Evolutionary conservation across 140 eudicot species (phyloP).

Genomic region (Stevia rebaudiana): DNA sequence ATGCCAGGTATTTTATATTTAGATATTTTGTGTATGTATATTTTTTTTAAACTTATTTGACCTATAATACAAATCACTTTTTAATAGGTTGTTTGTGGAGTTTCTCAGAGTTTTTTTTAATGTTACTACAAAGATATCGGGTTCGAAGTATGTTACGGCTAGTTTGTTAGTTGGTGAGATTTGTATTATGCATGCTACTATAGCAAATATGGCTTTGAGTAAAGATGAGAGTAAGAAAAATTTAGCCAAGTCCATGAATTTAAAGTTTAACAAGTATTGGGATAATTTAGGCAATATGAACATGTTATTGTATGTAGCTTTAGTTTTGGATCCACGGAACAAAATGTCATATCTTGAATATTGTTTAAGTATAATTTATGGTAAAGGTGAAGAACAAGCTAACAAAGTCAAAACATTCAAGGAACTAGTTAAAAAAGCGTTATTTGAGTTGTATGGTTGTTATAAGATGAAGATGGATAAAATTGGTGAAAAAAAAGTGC

Average conservation of each 20-base stretch:
- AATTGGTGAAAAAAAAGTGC: no score
- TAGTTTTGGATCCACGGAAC: no score
- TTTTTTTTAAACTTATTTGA: not conserved
- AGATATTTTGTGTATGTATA: not conserved
- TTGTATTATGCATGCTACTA: not conserved
- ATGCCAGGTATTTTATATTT: not conserved
- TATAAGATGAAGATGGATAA: no score
- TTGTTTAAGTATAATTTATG: no score
- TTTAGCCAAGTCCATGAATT: not conserved
- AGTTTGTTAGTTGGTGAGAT: not conserved
- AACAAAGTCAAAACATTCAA: no score
- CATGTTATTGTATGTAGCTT: no score
- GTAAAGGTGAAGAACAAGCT: no score
- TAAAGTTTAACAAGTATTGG: conserved; percentile 1
- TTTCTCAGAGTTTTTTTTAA: not conserved
- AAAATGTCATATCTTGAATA: no score
- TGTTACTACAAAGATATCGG: not conserved
- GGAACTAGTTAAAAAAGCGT: no score
- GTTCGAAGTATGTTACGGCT: not conserved
- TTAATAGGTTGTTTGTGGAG: not conserved
- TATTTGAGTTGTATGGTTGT: no score
- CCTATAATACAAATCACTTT: no score
- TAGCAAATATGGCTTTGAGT: not conserved
- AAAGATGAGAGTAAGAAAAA: not conserved
- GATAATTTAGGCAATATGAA: not conserved